Base-by-base conservation (phyloP, 495 filamentous ascomycete species). In the Xylaria venustula region DNA sequence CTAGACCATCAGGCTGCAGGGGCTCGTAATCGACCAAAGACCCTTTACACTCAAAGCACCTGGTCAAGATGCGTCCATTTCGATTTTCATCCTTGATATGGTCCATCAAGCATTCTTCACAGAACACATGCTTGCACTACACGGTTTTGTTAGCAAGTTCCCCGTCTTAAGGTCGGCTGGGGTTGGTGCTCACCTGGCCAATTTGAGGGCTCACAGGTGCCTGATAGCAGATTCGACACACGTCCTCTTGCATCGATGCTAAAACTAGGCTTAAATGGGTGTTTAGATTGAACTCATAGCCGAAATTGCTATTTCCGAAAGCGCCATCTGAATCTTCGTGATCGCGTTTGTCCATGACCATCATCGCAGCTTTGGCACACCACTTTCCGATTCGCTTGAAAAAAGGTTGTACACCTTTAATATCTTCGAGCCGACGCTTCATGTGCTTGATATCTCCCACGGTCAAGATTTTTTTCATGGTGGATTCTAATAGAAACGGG, bases 201-300 rank as follows among this genome's bases (percentile, higher is more conserved):
- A 8, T 41, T n/a, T 41, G 8, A 3, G 34, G 3, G 7, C 41
- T 8, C 12, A 30, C 12, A 12, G 23, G 34, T 9, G 41, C 36
- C n/a, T 54, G 51, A 15, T 42, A 54, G 7, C 51, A 54, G 8
- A 54, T 3, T 6, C 51, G 51, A 54, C 51, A 54, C 22, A 54
- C 19, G 28, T 36, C 51, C 17, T 54, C 36, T 11, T 42, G 12
- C 15, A 26, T n/a, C 2, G 11, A 42, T 1, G 20, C 51, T 0
- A 42, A 7, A 7, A 23, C 36, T 2, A 54, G 1, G 26, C 17
- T 3, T 0, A 54, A 0, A 12, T 54, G 50, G 1, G 2, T 41
- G 3, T 41, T 23, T 0, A 54, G 34, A 15, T 54, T 19, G 14
- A 42, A 23, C 1, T 54, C 12, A 15, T 42, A 28, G 25, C 51